A percentile compares a stretch with the other conserved stretches of the same genome.
Evolutionary conservation across 192 early-diverging fungal genomes (phyloP).

Genomic region (Coemansia brasiliensis): DNA sequence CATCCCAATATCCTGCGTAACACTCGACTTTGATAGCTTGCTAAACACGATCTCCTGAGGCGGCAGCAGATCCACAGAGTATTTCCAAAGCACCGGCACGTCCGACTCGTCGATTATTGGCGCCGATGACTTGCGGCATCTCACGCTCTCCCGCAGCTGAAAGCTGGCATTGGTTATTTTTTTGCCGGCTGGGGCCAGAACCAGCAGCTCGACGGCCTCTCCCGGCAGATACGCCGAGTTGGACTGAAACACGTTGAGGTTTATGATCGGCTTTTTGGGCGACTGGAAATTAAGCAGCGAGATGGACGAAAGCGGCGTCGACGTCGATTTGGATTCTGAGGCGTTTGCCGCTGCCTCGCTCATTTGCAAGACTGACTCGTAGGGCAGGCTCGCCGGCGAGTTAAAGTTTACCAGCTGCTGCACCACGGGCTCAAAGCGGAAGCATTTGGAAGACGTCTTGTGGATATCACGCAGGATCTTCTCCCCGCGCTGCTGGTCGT

Average conservation of each 20-base stretch:
- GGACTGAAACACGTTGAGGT: slow-evolving; percentile 47
- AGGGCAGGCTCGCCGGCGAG: slow-evolving; percentile 18
- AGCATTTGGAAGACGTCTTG: slow-evolving; percentile 39
- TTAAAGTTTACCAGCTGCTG: slow-evolving; percentile 32
- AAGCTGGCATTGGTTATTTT: slow-evolving; percentile 38
- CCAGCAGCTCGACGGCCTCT: slow-evolving; percentile 48
- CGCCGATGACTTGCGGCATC: slow-evolving; percentile 54
- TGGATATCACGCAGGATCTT: slow-evolving; percentile 37
- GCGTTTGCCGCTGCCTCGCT: slow-evolving; percentile 23
- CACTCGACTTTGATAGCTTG: slow-evolving; percentile 42
- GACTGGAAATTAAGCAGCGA: slow-evolving; percentile 28
- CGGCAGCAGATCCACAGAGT: slow-evolving; percentile 35
- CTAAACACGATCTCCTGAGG: slow-evolving; percentile 36
- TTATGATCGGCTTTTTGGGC: slow-evolving; percentile 34
- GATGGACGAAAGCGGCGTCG: slow-evolving; percentile 11
- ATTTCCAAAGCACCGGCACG: slow-evolving; percentile 53
- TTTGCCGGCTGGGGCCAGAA: slow-evolving; percentile 40
- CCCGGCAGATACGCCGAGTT: slow-evolving; percentile 43
- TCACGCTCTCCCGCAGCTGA: slow-evolving; percentile 49
- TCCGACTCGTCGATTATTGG: slow-evolving; percentile 56
- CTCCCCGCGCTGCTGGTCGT: slow-evolving; percentile 32
- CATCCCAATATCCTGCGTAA: slow-evolving; percentile 49
- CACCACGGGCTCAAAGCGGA: slow-evolving; percentile 51
- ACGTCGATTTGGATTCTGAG: background rate
- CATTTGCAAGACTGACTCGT: slow-evolving; percentile 38